Percentiles rank a stretch among this genome's conserved stretches.
These are phyloP conservation scores for Coprinopsis cinerea DNA, from an alignment of 768 basidiomycete genomes.

Conservation along the genomic window DNA sequence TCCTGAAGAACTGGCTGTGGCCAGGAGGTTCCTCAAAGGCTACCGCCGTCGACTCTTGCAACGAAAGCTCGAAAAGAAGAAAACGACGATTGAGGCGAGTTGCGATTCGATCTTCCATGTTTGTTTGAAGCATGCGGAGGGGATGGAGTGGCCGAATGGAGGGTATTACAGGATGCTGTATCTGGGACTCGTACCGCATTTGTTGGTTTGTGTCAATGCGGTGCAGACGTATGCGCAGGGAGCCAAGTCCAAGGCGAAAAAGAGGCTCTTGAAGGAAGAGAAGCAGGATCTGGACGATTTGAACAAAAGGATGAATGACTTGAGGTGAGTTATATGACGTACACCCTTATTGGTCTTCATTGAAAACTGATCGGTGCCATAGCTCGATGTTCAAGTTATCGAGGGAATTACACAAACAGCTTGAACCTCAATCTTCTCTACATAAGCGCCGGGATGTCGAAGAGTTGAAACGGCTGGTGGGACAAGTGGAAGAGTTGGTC, in stretches of 20 bases:
- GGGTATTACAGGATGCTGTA: conserved; percentile 18
- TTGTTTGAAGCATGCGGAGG: conserved; percentile 12
- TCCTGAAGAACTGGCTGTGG: conserved; percentile 13
- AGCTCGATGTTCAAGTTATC: conserved; percentile 16
- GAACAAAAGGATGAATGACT: conserved; percentile 16
- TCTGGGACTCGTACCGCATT: conserved; percentile 19
- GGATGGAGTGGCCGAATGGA: conserved; percentile 17
- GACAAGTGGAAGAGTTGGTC: conserved; percentile 15
- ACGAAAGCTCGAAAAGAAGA: conserved; percentile 6
- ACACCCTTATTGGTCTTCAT: neutral
- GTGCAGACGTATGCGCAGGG: conserved; percentile 7
- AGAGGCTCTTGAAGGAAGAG: conserved; percentile 13
- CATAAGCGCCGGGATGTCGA: conserved; percentile 17
- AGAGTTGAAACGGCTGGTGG: conserved; percentile 15
- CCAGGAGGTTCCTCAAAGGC: conserved; percentile 5
- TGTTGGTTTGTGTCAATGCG: conserved; percentile 15
- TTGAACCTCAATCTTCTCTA: conserved; percentile 16
- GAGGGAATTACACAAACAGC: conserved; percentile 12
- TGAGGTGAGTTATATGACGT: conserved; percentile 12
- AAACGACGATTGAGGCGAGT: conserved; percentile 7
- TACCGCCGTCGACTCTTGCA: conserved; percentile 11
- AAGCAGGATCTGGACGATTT: conserved; percentile 19
- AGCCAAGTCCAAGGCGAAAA: conserved; percentile 14
- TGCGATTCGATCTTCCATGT: conserved; percentile 13
- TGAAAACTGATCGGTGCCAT: neutral